These are phyloP conservation scores for Alternaria atra DNA, from an alignment of 2,329 filamentous ascomycete species.

Conservation along the genomic window DNA sequence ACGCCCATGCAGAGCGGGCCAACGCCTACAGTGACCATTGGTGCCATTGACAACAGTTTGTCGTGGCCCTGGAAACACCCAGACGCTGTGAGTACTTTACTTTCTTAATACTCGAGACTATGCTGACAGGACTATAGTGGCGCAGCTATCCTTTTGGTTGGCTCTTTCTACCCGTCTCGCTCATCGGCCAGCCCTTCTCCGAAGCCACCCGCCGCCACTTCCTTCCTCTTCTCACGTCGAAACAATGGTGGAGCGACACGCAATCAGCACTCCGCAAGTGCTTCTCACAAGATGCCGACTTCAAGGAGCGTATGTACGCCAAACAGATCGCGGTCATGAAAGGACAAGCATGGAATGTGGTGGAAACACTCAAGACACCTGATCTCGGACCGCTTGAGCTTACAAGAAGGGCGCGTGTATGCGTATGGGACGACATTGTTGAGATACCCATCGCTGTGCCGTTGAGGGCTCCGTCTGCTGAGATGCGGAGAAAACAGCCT, in stretches of 20 bases:
- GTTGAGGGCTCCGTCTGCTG: conserved; percentile 83
- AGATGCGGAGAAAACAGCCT: conserved; percentile 75
- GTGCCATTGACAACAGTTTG: conserved; percentile 96
- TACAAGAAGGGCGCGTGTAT: conserved; percentile 87
- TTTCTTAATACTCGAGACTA: background rate
- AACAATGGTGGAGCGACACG: conserved; percentile 96
- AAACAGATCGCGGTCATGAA: conserved; percentile 99
- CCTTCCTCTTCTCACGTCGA: conserved; percentile 92
- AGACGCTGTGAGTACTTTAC: conserved; percentile 71
- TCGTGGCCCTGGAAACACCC: conserved; percentile 99
- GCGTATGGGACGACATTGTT: conserved; percentile 97
- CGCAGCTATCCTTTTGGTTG: conserved; percentile 96
- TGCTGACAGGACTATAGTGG: conserved; percentile 59
- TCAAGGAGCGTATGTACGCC: conserved; percentile 99
- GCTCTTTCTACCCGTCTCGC: conserved; percentile 94
- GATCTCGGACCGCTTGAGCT: conserved; percentile 95
- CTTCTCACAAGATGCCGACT: conserved; percentile 92
- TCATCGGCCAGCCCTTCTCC: conserved; percentile 96
- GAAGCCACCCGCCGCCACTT: conserved; percentile 94
- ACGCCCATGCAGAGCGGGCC: conserved; percentile 63
- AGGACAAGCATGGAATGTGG: conserved; percentile 98
- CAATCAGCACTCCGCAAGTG: conserved; percentile 84
- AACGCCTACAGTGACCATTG: conserved; percentile 74
- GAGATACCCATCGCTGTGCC: conserved; percentile 95
- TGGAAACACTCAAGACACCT: conserved; percentile 90